Evolutionary conservation across 441 rosid genomes (phyloP).

Genomic region (Isatis lusitanica): DNA sequence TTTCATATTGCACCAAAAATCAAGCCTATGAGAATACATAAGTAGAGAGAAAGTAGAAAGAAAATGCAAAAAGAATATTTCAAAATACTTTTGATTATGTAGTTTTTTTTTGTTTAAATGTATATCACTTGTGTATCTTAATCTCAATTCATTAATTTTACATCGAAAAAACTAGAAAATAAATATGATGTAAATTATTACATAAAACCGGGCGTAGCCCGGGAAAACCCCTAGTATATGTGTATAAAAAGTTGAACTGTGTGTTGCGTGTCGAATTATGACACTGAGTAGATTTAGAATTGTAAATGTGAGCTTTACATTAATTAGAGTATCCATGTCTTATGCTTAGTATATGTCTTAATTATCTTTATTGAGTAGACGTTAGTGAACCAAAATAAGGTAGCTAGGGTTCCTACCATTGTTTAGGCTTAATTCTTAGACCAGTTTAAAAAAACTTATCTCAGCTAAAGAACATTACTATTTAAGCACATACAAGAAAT

Average conservation of each 20-base stretch:
- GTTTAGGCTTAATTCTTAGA: not conserved
- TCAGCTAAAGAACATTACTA: slow-evolving; percentile 7
- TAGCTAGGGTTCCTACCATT: slow-evolving; percentile 25
- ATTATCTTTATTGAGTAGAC: slow-evolving; percentile 26
- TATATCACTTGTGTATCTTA: too few relatives aligned
- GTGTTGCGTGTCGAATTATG: not conserved
- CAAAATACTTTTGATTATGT: too few relatives aligned
- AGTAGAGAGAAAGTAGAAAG: too few relatives aligned
- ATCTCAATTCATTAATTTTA: too few relatives aligned
- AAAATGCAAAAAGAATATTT: too few relatives aligned
- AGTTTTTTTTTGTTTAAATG: too few relatives aligned
- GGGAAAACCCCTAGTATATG: too few relatives aligned
- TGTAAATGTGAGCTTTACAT: not conserved
- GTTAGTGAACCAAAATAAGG: slow-evolving; percentile 28
- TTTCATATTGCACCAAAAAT: too few relatives aligned
- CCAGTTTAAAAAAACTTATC: not conserved
- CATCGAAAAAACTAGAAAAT: too few relatives aligned
- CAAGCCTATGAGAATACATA: too few relatives aligned
- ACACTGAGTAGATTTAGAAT: not conserved
- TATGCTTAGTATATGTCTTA: slow-evolving; percentile 28
- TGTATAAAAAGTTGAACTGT: not conserved
- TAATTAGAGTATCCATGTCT: not conserved
- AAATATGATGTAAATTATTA: too few relatives aligned
- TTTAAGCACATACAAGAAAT: not conserved
- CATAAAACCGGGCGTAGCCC: too few relatives aligned